A percentile compares a stretch with the other conserved stretches of the same genome.
Conservation (phyloP, 2,329 filamentous ascomycete genomes). For the Chalara sp. region DNA sequence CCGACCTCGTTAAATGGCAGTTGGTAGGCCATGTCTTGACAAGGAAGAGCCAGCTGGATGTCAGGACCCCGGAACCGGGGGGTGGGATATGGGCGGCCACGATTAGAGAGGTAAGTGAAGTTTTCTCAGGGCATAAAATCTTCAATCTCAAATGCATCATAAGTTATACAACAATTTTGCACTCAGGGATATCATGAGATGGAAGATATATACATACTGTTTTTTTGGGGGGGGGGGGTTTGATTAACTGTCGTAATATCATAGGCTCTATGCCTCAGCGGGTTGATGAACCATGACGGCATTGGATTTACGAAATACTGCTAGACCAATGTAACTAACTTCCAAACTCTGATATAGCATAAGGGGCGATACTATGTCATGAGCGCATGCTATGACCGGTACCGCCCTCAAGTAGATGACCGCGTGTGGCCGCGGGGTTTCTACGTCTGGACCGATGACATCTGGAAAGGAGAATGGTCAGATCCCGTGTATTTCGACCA, state of each 20-base stretch:
- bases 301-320: too few species aligned
- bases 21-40: neutral
- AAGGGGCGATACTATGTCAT: slow-evolving; percentile 40
- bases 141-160: too few species aligned
- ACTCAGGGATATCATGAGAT: too few species aligned
- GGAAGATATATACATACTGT: too few species aligned
- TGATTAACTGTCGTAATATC: too few species aligned
- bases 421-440: slow-evolving; percentile 46
- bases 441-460: slow-evolving; percentile 45
- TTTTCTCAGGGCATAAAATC: too few species aligned
- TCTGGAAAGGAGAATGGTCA: slow-evolving; percentile 49
- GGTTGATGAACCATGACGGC: too few species aligned
- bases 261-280: too few species aligned
- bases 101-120: neutral
- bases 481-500: slow-evolving; percentile 53
- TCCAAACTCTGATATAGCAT: neutral
- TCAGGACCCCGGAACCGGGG: neutral
- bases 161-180: too few species aligned
- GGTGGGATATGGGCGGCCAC: neutral
- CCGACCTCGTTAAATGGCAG: neutral
- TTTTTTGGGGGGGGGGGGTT: too few species aligned
- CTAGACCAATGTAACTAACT: too few species aligned
- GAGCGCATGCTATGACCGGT: slow-evolving; percentile 37
- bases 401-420: slow-evolving; percentile 36
- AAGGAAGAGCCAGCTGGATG: neutral